A percentile compares a stretch with the other conserved stretches of the same genome.
Conservation (phyloP, 495 filamentous ascomycete species). For the Venustampulla echinocandica region DNA sequence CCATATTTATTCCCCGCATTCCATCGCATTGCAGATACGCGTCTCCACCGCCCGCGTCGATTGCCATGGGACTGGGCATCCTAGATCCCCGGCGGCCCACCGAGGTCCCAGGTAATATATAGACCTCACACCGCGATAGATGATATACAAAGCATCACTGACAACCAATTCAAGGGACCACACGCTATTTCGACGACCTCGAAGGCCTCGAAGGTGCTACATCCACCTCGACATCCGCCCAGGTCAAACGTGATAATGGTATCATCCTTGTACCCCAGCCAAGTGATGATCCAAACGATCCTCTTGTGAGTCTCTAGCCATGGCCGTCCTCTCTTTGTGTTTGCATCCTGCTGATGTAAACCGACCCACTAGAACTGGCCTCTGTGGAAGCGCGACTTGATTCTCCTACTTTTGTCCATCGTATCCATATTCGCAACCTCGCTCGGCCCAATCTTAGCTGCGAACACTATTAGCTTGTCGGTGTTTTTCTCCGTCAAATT, state of each 20-base stretch:
- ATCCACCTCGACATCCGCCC: constrained; percentile 26
- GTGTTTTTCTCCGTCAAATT: constrained; percentile 50
- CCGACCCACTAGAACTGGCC: constrained; percentile 68
- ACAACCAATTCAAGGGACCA: constrained; percentile 49
- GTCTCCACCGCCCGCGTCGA: too few relatives aligned
- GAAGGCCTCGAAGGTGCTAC: constrained; percentile 35
- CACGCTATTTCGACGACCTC: constrained; percentile 52
- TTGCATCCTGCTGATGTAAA: constrained; percentile 12
- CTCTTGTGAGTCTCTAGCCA: constrained; percentile 48
- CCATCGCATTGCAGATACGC: too few relatives aligned
- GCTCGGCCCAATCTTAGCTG: constrained; percentile 76
- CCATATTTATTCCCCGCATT: too few relatives aligned
- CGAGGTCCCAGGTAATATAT: too few relatives aligned
- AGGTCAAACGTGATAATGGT: constrained; percentile 64
- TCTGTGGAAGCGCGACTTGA: constrained; percentile 74
- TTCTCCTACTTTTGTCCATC: constrained; percentile 67
- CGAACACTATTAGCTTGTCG: constrained; percentile 68
- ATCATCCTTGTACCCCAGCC: constrained; percentile 70
- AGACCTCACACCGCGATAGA: too few relatives aligned
- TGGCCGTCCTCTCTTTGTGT: not conserved
- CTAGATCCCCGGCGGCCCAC: not conserved
- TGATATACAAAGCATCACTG: too few relatives aligned
- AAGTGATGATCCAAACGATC: constrained; percentile 61
- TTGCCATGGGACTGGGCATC: too few relatives aligned
- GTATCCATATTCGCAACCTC: constrained; percentile 73